These are phyloP conservation scores for Fagus sylvatica DNA, from an alignment of 306 rosid genomes.

Conservation along the genomic window DNA sequence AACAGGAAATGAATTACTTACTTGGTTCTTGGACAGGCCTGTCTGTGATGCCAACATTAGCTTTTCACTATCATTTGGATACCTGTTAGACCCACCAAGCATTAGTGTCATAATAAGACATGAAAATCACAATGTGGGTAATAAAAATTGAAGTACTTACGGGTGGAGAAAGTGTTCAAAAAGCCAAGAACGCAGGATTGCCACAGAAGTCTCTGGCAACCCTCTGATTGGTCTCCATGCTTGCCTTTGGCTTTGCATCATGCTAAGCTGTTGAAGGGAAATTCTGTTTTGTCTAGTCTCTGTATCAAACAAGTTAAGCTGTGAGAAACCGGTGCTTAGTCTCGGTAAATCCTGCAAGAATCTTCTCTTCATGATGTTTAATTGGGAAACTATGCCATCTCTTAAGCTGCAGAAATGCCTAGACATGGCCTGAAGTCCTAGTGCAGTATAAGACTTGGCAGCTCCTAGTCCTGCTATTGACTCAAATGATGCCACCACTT, in stretches of 20 bases:
- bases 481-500: slow-evolving; percentile 62
- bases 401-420: slow-evolving; percentile 78
- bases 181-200: slow-evolving; percentile 82
- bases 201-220: slow-evolving; percentile 79
- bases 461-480: slow-evolving; percentile 69
- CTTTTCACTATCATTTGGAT: slow-evolving; percentile 84
- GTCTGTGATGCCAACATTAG: slow-evolving; percentile 75
- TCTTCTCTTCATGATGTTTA: slow-evolving; percentile 56
- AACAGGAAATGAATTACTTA: slow-evolving; percentile 48
- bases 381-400: slow-evolving; percentile 58
- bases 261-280: slow-evolving; percentile 70
- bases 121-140: not conserved
- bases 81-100: slow-evolving; percentile 46
- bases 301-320: slow-evolving; percentile 64
- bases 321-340: slow-evolving; percentile 54
- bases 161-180: slow-evolving; percentile 93
- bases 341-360: slow-evolving; percentile 61
- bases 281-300: slow-evolving; percentile 45
- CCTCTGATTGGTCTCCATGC: slow-evolving; percentile 89
- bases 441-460: slow-evolving; percentile 70
- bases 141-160: slow-evolving; percentile 42
- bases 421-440: slow-evolving; percentile 88
- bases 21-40: slow-evolving; percentile 84
- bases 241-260: slow-evolving; percentile 68
- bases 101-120: slow-evolving; percentile 17